Evolutionary conservation across 176 grass and related monocot species (phyloP).

Genomic region (Typha latifolia): DNA sequence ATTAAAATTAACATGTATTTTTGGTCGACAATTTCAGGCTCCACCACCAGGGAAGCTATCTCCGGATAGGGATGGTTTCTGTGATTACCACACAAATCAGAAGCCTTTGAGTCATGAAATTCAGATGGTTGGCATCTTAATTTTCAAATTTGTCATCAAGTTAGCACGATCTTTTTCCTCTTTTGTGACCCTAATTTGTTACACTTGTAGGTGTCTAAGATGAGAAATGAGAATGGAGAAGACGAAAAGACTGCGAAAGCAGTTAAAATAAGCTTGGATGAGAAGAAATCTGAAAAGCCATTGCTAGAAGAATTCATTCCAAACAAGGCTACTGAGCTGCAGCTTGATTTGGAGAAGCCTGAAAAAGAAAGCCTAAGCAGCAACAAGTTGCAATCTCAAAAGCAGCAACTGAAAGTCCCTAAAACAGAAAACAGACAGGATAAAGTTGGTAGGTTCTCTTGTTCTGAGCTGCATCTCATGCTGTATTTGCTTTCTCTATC

Average conservation of each 20-base stretch:
- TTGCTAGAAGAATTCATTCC: conserved; percentile 24
- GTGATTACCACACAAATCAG: conserved; percentile 62
- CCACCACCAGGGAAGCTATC: conserved; percentile 98
- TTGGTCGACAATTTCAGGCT: conserved; percentile 45
- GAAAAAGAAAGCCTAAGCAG: conserved; percentile 21
- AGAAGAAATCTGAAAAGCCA: conserved; percentile 43
- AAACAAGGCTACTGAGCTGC: conserved; percentile 51
- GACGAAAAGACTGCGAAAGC: conserved; percentile 14
- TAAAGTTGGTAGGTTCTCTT: conserved; percentile 46
- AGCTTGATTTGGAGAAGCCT: conserved; percentile 88
- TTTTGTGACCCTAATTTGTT: background rate
- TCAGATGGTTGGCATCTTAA: conserved; percentile 51
- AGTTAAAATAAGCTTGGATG: conserved; percentile 43
- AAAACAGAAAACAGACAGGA: conserved; percentile 77
- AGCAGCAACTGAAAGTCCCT: conserved; percentile 38
- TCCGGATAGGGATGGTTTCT: conserved; percentile 70
- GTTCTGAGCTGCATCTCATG: too few species aligned
- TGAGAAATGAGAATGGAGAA: conserved; percentile 52
- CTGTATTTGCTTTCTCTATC: background rate
- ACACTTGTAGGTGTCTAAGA: conserved; percentile 21
- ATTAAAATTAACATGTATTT: conserved; percentile 63
- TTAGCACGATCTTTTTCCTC: conserved; percentile 15
- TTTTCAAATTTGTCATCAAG: background rate
- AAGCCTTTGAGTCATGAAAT: conserved; percentile 59
- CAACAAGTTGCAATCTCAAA: conserved; percentile 40